Percentiles rank a stretch among this genome's conserved stretches.
phyloP scores from a whole-genome alignment of 805 yeast species.

The Myxozyma neotropica region DNA sequence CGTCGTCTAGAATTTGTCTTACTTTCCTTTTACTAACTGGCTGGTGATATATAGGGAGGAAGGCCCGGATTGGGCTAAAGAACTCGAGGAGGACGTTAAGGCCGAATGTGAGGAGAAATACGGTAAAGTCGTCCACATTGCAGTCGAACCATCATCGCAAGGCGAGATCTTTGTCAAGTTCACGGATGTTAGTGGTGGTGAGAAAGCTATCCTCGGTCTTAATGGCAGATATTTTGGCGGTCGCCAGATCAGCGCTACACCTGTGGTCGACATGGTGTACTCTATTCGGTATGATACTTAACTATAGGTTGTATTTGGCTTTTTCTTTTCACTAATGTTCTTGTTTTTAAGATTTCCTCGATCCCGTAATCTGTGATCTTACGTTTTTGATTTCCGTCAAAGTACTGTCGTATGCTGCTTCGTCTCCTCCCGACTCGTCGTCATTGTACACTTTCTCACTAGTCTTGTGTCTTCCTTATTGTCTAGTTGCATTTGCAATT shows the following conservation, averaged over 20 bases:
- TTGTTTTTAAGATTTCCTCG: conserved; percentile 32
- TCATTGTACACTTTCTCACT: not conserved
- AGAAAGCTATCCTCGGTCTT: conserved; percentile 40
- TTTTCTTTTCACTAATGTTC: not conserved
- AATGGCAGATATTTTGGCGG: conserved; percentile 45
- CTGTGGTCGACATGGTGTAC: conserved; percentile 41
- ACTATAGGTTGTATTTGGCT: not conserved
- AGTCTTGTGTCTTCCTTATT: not conserved
- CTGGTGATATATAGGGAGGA: conserved; percentile 37
- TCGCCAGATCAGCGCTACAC: conserved; percentile 39
- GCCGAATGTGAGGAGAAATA: conserved; percentile 45
- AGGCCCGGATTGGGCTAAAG: conserved; percentile 42
- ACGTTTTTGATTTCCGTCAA: not conserved
- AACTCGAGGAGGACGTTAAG: conserved; percentile 43
- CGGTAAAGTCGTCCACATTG: conserved; percentile 42
- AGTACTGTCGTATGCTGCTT: not conserved
- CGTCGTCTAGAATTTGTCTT: conserved; percentile 10
- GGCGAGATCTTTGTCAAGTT: conserved; percentile 44
- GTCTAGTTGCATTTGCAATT: not conserved
- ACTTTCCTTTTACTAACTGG: not conserved
- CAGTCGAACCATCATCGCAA: conserved; percentile 38
- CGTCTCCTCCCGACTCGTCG: not conserved
- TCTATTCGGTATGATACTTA: conserved; percentile 35
- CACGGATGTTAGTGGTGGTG: conserved; percentile 34
- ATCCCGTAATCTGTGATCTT: conserved; percentile 22